Evolutionary conservation across 768 basidiomycete species (phyloP).

Genomic region (Boletus sensibilis): DNA sequence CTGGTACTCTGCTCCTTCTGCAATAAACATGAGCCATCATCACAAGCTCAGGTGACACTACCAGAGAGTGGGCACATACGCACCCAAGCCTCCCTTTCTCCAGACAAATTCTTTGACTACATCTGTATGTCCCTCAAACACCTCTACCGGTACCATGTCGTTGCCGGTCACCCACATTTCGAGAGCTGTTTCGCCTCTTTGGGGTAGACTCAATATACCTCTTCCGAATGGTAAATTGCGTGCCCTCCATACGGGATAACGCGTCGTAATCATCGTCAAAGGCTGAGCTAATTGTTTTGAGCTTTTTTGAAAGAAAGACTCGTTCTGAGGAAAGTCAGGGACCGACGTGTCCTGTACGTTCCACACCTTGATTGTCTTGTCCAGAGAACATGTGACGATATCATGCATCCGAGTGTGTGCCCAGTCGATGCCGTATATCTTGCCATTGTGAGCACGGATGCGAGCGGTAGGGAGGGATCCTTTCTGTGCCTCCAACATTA

Average conservation of each 20-base stretch:
- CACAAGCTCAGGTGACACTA: neutral
- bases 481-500: conserved; percentile 52
- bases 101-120: conserved; percentile 99
- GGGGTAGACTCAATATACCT: conserved; percentile 84
- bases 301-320: conserved; percentile 9
- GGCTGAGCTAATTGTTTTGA: conserved; percentile 34
- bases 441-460: conserved; percentile 81
- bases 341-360: conserved; percentile 32
- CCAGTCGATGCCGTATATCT: conserved; percentile 99
- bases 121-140: conserved; percentile 86
- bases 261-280: conserved; percentile 58
- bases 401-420: conserved; percentile 70
- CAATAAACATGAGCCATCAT: neutral
- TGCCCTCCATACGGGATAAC: conserved; percentile 94
- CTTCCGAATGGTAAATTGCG: conserved; percentile 88
- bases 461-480: conserved; percentile 76
- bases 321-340: conserved; percentile 14
- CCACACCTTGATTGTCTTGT: conserved; percentile 92
- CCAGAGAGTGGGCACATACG: neutral
- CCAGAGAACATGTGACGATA: conserved; percentile 91
- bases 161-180: conserved; percentile 69
- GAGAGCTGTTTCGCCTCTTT: conserved; percentile 78
- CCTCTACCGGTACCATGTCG: conserved; percentile 51
- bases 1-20: conserved; percentile 56
- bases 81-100: conserved; percentile 67